Conservation (phyloP, 192 early-diverging fungal species). For the Coemansia sp. region DNA sequence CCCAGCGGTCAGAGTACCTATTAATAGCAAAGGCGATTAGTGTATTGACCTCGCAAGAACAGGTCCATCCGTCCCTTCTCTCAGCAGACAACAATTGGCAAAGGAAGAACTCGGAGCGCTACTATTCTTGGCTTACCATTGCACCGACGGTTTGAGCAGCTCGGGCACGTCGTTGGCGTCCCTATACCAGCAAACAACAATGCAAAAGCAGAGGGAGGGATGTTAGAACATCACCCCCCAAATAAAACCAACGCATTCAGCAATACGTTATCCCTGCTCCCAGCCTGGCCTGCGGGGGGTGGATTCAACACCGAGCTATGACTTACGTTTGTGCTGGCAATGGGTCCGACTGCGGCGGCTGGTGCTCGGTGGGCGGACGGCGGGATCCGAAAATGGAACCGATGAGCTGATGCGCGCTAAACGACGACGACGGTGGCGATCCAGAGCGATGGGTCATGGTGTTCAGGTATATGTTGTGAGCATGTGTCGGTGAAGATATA, state of each 20-base stretch:
- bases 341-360: neutral
- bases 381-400: conserved; percentile 28
- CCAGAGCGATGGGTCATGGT: neutral
- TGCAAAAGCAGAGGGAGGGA: neutral
- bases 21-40: conserved; percentile 13
- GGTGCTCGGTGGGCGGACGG: conserved; percentile 6
- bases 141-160: conserved; percentile 31
- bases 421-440: conserved; percentile 13
- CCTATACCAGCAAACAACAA: neutral
- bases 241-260: neutral
- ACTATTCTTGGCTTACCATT: conserved; percentile 24
- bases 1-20: conserved; percentile 41
- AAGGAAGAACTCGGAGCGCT: neutral
- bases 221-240: neutral
- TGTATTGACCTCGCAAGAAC: neutral
- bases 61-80: neutral
- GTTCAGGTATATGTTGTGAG: neutral
- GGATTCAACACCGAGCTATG: neutral
- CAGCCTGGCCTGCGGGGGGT: neutral
- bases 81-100: neutral
- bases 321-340: conserved; percentile 8
- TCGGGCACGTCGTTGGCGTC: conserved; percentile 29
- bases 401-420: conserved; percentile 23
- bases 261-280: neutral
- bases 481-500: neutral